A percentile compares a stretch with the other conserved stretches of the same genome.
Conservation (phyloP, 202 grass and related monocot species). For the Bolboschoenoplectus hybrid region DNA sequence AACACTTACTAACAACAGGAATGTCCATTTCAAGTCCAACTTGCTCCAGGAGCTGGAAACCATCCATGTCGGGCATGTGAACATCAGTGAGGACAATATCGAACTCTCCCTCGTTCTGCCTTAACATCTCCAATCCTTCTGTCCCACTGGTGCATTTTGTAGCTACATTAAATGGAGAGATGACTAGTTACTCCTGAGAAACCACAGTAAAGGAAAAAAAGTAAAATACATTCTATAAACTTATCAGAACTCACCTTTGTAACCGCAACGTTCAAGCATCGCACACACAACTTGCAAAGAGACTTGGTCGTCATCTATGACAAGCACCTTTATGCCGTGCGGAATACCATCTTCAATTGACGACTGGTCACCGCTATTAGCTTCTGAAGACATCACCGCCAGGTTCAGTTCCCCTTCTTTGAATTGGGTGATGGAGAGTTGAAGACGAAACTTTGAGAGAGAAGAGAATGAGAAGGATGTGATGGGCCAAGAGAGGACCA, state of each 20-base stretch:
- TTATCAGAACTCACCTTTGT: constrained; percentile 46
- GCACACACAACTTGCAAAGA: constrained; percentile 53
- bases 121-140: constrained; percentile 50
- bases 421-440: not conserved
- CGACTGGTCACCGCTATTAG: not conserved
- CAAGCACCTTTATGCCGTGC: constrained; percentile 57
- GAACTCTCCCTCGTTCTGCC: constrained; percentile 51
- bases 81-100: constrained; percentile 75
- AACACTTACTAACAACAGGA: constrained; percentile 66
- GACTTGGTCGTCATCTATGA: constrained; percentile 55
- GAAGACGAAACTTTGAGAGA: not conserved
- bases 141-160: constrained; percentile 34
- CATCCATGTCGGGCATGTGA: constrained; percentile 61
- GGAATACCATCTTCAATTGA: constrained; percentile 38
- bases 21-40: constrained; percentile 81
- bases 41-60: constrained; percentile 66
- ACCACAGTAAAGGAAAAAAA: not conserved
- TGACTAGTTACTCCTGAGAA: not conserved
- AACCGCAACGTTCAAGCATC: constrained; percentile 60
- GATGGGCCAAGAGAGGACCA: not conserved
- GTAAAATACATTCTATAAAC: not conserved
- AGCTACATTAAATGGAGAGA: constrained; percentile 40
- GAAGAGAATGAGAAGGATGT: not conserved
- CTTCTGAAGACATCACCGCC: not conserved
- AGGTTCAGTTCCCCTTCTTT: constrained; percentile 20